Conservation (phyloP, 192 early-diverging fungal species). For the Podila verticillata region DNA sequence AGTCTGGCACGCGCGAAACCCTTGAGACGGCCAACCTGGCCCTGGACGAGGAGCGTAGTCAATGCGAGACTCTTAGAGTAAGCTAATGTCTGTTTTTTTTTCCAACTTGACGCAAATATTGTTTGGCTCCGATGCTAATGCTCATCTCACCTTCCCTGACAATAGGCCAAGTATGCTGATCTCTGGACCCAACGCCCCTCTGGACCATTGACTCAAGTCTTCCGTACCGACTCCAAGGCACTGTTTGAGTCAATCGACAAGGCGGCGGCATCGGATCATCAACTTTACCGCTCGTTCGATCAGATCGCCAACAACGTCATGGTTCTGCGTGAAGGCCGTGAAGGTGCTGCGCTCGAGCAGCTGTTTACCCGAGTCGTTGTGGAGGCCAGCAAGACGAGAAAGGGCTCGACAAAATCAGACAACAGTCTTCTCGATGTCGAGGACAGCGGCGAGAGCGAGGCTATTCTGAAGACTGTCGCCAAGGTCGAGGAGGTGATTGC, state of each 20-base stretch:
- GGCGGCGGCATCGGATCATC: conserved; percentile 70
- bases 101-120: not conserved
- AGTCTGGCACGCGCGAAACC: conserved; percentile 67
- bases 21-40: conserved; percentile 72
- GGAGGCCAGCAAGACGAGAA: conserved; percentile 27
- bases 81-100: not conserved
- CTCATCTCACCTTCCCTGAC: not conserved
- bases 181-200: conserved; percentile 90
- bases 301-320: conserved; percentile 51
- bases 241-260: conserved; percentile 83
- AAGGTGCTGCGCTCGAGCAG: conserved; percentile 51
- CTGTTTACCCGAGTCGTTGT: conserved; percentile 55
- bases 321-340: conserved; percentile 55
- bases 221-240: conserved; percentile 79
- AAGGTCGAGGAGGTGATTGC: conserved; percentile 71
- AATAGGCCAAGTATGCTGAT: conserved; percentile 75
- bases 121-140: too few species aligned
- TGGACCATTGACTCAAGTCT: conserved; percentile 70
- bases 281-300: conserved; percentile 57
- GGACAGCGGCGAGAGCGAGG: conserved; percentile 49
- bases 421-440: conserved; percentile 67
- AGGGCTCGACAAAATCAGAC: conserved; percentile 28
- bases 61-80: conserved; percentile 82
- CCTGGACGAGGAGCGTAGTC: conserved; percentile 89
- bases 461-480: conserved; percentile 61